A percentile compares a stretch with the other conserved stretches of the same genome.
Evolutionary conservation across 2,329 filamentous ascomycete genomes (phyloP).

Genomic region (Bimuria novae-zelandiae): DNA sequence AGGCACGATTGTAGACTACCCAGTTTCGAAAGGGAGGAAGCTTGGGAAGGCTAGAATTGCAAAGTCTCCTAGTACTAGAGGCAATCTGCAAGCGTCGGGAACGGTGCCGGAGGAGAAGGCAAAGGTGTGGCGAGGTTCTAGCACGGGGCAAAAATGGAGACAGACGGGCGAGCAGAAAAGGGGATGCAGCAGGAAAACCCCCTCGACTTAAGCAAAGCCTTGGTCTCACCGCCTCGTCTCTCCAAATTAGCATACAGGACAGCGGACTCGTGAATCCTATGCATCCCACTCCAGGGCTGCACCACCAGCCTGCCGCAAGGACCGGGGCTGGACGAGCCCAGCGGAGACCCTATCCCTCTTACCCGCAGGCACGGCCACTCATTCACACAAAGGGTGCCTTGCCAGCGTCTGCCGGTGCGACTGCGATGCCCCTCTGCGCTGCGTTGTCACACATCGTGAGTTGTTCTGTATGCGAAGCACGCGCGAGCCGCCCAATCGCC

Average conservation of each 20-base stretch:
- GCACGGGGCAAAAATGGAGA: neutral
- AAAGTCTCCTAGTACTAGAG: neutral
- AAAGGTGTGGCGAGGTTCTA: neutral
- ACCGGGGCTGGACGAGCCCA: conserved; percentile 9
- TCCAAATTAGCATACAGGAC: conserved; percentile 7
- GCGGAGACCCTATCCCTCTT: neutral
- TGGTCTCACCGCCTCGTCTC: conserved; percentile 13
- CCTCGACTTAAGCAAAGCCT: too few species aligned
- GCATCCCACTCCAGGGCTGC: conserved; percentile 9
- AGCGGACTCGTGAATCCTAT: conserved; percentile 9
- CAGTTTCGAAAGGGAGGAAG: conserved; percentile 1
- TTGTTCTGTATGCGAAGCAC: neutral
- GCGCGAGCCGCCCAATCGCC: conserved; percentile 6
- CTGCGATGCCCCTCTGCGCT: neutral
- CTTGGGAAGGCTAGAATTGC: conserved; percentile 4
- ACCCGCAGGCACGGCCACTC: conserved; percentile 3
- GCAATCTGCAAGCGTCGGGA: conserved; percentile 1
- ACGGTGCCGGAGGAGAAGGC: neutral
- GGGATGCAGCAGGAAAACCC: too few species aligned
- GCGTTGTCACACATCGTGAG: neutral
- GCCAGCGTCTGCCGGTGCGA: neutral
- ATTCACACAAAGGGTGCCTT: neutral
- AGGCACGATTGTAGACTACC: neutral
- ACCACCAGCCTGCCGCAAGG: neutral
- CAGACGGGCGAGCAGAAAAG: neutral